Evolutionary conservation across 1,284 basidiomycete genomes (phyloP), one percentile per base, ranked within the genome.

Genomic region (Heterobasidion irregulare): DNA sequence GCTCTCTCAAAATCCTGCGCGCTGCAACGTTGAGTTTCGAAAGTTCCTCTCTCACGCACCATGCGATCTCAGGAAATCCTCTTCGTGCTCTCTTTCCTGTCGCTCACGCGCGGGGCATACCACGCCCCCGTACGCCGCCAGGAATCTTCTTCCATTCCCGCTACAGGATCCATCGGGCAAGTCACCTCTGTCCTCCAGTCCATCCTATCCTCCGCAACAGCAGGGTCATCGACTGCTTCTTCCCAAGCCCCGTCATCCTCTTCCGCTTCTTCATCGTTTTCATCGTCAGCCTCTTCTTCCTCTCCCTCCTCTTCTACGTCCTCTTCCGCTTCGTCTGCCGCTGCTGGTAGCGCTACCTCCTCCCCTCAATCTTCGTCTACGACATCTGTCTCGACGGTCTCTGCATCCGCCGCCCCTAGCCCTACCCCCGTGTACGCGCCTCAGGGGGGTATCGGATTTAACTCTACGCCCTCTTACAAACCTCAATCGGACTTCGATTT

Each of bases 401-500:
- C 49, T 2, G 16, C 56, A 12, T 50, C 55, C 2, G 66, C 70
- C 6, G 57, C 69, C 15, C 73, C 75, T n/a, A 55, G 62, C 7
- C 49, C 56, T 6, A 48, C 53, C 5, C 50, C 49, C n/a, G 48
- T 57, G 13, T 6, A 26, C n/a, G 32, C 26, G 6, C 56, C 56
- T 6, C 2, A 9, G 12, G 75, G 75, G 0, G 75, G 75, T 18
- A 61, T 74, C 6, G 72, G 67, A 18, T 76, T 75, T 56, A 68
- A 70, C 7, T 72, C 73, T 5, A 68, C 75, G 19, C 80, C 81
- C 0, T 66, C 70, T 5, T 84, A 83, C 59, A 61, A 63, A 9
- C 72, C 77, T 6, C 62, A 77, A 65, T 74, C 75, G 51, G 78
- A 83, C 60, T 86, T 83, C 60, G 83, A 85, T 66, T 82, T 76